Conservation (phyloP, 345 rosid genomes). For the Sisymbrium altissimum region DNA sequence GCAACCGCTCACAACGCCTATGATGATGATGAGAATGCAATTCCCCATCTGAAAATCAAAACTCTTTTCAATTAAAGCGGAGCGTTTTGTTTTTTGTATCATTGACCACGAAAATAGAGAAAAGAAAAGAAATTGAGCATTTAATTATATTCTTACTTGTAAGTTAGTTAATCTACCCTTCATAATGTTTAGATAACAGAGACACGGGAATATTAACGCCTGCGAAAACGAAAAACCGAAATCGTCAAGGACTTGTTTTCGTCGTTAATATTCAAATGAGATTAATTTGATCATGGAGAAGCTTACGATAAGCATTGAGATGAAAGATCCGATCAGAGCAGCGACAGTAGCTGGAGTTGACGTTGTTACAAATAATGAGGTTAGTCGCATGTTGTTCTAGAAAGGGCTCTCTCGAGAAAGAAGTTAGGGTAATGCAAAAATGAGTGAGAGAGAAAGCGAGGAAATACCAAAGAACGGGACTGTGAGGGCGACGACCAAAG, state of each 20-base stretch:
- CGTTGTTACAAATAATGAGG: background rate
- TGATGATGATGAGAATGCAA: slow-evolving; percentile 40
- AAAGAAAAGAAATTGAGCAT: background rate
- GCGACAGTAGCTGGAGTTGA: slow-evolving; percentile 52
- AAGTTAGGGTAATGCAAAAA: slow-evolving; percentile 41
- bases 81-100: too few species aligned
- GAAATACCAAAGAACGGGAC: slow-evolving; percentile 73
- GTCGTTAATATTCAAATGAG: background rate
- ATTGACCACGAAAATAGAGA: background rate
- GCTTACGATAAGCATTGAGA: slow-evolving; percentile 69
- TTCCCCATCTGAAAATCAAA: slow-evolving; percentile 42
- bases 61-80: background rate
- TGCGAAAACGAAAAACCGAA: slow-evolving; percentile 14
- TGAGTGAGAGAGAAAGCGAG: slow-evolving; percentile 33
- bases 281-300: background rate
- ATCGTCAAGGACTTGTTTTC: background rate
- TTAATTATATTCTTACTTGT: slow-evolving; percentile 41
- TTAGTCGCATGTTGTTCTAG: background rate
- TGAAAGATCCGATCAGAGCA: slow-evolving; percentile 67
- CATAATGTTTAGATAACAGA: slow-evolving; percentile 54
- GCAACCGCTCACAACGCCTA: slow-evolving; percentile 47
- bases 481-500: slow-evolving; percentile 57
- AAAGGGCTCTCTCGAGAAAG: background rate
- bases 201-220: slow-evolving; percentile 69
- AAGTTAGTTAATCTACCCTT: slow-evolving; percentile 42